phyloP scores from a whole-genome alignment of 768 basidiomycete genomes.

The Tulasnella sp. region DNA sequence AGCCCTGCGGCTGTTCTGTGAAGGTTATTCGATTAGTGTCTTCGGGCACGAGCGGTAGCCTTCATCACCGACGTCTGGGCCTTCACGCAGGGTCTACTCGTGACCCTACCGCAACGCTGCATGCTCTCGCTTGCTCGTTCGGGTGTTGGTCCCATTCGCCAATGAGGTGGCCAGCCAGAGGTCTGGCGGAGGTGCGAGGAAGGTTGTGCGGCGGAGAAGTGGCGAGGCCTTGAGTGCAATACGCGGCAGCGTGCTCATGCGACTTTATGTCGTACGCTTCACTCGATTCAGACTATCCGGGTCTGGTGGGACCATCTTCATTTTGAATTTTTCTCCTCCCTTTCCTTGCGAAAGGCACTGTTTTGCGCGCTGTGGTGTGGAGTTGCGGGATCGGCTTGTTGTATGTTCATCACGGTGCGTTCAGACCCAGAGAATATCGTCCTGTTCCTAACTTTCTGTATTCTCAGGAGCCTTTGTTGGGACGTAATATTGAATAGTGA shows the following conservation, averaged over 20 bases:
- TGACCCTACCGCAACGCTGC: background rate
- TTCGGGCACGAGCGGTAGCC: background rate
- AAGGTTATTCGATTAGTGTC: background rate
- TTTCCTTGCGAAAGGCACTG: slow-evolving; percentile 4
- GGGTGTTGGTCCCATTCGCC: background rate
- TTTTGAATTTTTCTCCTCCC: background rate
- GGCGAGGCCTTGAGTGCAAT: slow-evolving; percentile 2
- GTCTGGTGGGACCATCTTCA: background rate
- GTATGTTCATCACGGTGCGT: background rate
- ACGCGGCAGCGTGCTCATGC: background rate
- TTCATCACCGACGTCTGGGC: background rate
- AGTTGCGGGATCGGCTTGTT: background rate
- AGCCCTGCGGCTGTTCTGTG: background rate
- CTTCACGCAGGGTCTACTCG: background rate
- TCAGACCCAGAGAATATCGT: background rate
- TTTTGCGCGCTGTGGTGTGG: background rate
- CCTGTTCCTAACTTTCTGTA: background rate
- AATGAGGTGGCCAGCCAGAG: background rate
- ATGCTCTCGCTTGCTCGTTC: background rate
- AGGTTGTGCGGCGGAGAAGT: background rate
- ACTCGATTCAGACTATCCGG: slow-evolving; percentile 17
- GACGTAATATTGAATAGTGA: background rate
- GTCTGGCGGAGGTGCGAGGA: background rate
- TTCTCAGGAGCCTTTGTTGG: background rate
- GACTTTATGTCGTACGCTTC: background rate